These are phyloP conservation scores for Aspergillus melleus DNA, from an alignment of 2,329 filamentous ascomycete genomes.

Conservation along the genomic window DNA sequence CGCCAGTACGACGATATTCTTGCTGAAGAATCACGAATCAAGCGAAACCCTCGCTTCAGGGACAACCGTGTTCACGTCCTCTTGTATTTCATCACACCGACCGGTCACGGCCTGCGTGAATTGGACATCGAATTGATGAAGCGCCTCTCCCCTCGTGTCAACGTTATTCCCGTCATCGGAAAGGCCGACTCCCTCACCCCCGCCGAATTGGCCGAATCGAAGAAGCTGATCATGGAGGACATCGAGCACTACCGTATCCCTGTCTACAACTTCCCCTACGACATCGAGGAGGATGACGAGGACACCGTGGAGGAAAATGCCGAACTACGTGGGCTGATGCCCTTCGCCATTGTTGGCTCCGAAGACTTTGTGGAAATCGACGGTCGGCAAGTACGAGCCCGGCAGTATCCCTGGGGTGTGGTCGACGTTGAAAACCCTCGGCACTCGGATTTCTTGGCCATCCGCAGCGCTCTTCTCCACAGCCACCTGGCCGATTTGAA, in stretches of 20 bases:
- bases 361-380: constrained; percentile 95
- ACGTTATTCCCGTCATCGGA: constrained; percentile 98
- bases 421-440: constrained; percentile 99
- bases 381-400: constrained; percentile 85
- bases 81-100: constrained; percentile 99
- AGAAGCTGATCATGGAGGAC: constrained; percentile 99
- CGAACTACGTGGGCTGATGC: constrained; percentile 95
- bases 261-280: constrained; percentile 99
- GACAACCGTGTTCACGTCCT: constrained; percentile 98
- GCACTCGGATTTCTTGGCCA: constrained; percentile 97
- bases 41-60: constrained; percentile 99
- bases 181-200: constrained; percentile 97
- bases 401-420: constrained; percentile 98
- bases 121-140: constrained; percentile 99
- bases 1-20: constrained; percentile 99
- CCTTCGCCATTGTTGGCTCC: constrained; percentile 96
- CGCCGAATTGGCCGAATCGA: constrained; percentile 94
- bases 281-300: constrained; percentile 98
- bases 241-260: constrained; percentile 99
- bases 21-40: constrained; percentile 98
- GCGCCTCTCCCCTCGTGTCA: constrained; percentile 94
- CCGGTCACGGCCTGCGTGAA: constrained; percentile 95
- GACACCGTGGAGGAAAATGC: constrained; percentile 99
- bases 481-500: constrained; percentile 97
- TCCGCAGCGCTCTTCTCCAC: constrained; percentile 93